These are phyloP conservation scores for Colletotrichum sansevieriae DNA, from an alignment of 2,329 filamentous ascomycete species.

Conservation along the genomic window DNA sequence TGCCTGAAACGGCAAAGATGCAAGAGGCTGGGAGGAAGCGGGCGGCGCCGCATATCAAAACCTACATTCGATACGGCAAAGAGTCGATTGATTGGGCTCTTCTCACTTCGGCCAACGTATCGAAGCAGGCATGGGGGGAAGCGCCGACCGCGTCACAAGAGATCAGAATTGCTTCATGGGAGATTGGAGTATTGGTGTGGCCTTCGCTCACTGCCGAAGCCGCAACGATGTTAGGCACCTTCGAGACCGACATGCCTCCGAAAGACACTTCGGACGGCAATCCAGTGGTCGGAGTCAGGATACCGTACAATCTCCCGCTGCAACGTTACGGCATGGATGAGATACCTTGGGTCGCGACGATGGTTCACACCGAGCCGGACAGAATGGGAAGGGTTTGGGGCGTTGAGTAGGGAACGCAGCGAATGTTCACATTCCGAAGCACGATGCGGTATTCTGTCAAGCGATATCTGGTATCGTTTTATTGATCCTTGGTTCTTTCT, in stretches of 20 bases:
- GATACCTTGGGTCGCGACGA: constrained; percentile 81
- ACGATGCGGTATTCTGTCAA: background rate
- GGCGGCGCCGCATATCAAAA: constrained; percentile 91
- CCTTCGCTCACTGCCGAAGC: constrained; percentile 68
- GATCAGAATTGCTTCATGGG: constrained; percentile 82
- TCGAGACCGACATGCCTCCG: constrained; percentile 69
- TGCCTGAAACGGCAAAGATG: constrained; percentile 43
- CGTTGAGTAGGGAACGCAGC: constrained; percentile 4
- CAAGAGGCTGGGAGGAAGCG: constrained; percentile 71
- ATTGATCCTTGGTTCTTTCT: constrained; percentile 30
- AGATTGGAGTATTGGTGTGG: constrained; percentile 88
- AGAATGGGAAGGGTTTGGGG: constrained; percentile 62
- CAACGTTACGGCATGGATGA: constrained; percentile 73
- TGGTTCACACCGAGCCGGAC: constrained; percentile 71
- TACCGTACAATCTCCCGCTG: constrained; percentile 87
- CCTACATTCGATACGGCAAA: constrained; percentile 78
- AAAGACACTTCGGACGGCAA: constrained; percentile 44
- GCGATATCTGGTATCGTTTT: constrained; percentile 34
- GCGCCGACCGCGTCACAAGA: constrained; percentile 67
- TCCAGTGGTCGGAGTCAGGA: constrained; percentile 74
- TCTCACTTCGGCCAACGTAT: constrained; percentile 91
- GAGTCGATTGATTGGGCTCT: constrained; percentile 83
- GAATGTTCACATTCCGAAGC: constrained; percentile 7
- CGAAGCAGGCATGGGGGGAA: constrained; percentile 90
- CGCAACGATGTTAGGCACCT: constrained; percentile 76